These are phyloP conservation scores for Magnaporthiopsis rhizophila DNA, from an alignment of 2,329 filamentous ascomycete species.

Conservation along the genomic window DNA sequence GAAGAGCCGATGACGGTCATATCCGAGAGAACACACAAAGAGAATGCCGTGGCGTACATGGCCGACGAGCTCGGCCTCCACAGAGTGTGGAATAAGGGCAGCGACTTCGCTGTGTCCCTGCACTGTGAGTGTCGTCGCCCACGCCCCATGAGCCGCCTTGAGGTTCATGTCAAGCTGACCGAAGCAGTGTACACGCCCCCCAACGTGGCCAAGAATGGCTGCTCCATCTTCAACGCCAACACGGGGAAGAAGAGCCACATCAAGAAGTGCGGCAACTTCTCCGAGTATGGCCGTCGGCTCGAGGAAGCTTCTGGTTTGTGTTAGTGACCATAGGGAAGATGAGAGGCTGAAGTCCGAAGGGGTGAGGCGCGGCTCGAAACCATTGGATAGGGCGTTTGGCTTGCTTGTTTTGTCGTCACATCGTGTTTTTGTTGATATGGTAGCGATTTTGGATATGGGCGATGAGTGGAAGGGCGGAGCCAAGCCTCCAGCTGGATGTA, in stretches of 20 bases:
- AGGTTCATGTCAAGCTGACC: background rate
- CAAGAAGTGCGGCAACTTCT: slow-evolving; percentile 64
- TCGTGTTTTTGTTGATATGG: background rate
- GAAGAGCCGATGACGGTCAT: slow-evolving; percentile 54
- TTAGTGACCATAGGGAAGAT: background rate
- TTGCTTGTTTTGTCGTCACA: slow-evolving; percentile 2
- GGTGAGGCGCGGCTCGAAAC: background rate
- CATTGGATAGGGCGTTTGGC: background rate
- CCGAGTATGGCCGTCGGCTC: slow-evolving; percentile 46
- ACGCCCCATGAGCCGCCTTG: slow-evolving; percentile 12
- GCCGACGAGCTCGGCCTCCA: slow-evolving; percentile 84
- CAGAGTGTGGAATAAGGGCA: slow-evolving; percentile 67
- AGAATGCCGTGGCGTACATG: slow-evolving; percentile 82
- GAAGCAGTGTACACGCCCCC: slow-evolving; percentile 70
- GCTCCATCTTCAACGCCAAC: slow-evolving; percentile 69
- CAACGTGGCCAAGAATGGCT: slow-evolving; percentile 76
- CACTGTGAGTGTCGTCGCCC: slow-evolving; percentile 46
- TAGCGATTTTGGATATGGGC: background rate
- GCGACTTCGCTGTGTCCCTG: slow-evolving; percentile 73
- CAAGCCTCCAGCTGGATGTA: background rate
- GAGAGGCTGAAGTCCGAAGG: background rate
- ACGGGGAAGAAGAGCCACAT: slow-evolving; percentile 70
- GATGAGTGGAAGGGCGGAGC: background rate
- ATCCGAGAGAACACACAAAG: slow-evolving; percentile 57
- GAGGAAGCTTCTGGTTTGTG: slow-evolving; percentile 20